A percentile compares a stretch with the other conserved stretches of the same genome.
phyloP scores from a whole-genome alignment of 805 yeast genomes.

The Wickerhamiella sergipiensis region DNA sequence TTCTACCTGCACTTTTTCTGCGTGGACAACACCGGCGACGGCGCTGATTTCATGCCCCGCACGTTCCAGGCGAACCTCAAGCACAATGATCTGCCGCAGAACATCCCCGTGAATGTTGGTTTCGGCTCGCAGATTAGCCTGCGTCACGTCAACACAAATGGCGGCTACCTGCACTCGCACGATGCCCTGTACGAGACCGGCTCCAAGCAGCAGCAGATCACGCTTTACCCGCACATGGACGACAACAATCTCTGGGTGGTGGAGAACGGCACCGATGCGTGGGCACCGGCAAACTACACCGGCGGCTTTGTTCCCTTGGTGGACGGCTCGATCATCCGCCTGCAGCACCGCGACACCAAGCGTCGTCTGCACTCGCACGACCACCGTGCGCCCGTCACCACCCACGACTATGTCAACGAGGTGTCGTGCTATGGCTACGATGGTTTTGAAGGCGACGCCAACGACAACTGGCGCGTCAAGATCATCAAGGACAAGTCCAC shows the following conservation, averaged over 20 bases:
- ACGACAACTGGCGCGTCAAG: conserved; percentile 57
- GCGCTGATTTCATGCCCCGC: conserved; percentile 50
- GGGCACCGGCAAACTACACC: conserved; percentile 9
- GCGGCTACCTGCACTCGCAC: conserved; percentile 79
- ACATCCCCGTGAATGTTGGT: conserved; percentile 49
- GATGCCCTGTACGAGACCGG: conserved; percentile 64
- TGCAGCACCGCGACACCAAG: conserved; percentile 60
- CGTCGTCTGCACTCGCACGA: conserved; percentile 59
- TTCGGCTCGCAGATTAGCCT: conserved; percentile 61
- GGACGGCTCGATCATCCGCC: conserved; percentile 43
- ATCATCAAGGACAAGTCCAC: conserved; percentile 29
- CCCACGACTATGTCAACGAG: conserved; percentile 80
- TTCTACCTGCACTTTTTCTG: conserved; percentile 45
- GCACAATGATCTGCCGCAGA: conserved; percentile 27
- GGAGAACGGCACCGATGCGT: conserved; percentile 28
- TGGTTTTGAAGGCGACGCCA: conserved; percentile 48
- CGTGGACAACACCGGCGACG: conserved; percentile 37
- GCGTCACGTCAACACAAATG: conserved; percentile 54
- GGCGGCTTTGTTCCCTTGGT: conserved; percentile 34
- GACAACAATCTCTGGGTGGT: conserved; percentile 69
- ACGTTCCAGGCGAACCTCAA: conserved; percentile 49
- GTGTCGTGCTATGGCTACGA: conserved; percentile 60
- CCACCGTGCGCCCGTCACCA: conserved; percentile 74
- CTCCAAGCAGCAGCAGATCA: conserved; percentile 93
- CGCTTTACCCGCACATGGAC: conserved; percentile 42